Conservation (phyloP, 306 rosid species). For the Inga oerstediana region DNA sequence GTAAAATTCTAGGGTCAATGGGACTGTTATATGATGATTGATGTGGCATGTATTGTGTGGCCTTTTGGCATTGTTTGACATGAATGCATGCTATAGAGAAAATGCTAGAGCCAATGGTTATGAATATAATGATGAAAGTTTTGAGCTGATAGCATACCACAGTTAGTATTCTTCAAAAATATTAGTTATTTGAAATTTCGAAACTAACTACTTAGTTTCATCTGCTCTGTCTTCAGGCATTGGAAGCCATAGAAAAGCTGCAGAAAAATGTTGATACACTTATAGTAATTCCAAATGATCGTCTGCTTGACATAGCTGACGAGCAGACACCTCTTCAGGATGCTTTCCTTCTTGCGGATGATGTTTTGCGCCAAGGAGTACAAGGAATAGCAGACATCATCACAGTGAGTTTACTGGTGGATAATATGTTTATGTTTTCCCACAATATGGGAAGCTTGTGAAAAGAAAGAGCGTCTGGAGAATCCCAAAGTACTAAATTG, state of each 20-base stretch:
- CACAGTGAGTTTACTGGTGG: slow-evolving; percentile 60
- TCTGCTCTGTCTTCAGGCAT: slow-evolving; percentile 61
- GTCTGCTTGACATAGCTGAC: slow-evolving; percentile 92
- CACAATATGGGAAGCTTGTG: slow-evolving; percentile 2
- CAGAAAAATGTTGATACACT: slow-evolving; percentile 98
- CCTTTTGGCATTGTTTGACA: neutral
- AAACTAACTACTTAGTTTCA: slow-evolving; percentile 7
- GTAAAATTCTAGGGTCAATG: neutral
- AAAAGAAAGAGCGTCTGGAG: neutral
- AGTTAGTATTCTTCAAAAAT: neutral
- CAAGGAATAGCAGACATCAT: slow-evolving; percentile 98
- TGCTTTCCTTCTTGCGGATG: slow-evolving; percentile 94
- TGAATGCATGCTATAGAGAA: neutral
- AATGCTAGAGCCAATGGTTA: neutral
- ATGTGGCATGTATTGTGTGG: neutral
- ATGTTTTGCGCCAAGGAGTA: slow-evolving; percentile 95
- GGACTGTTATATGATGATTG: neutral
- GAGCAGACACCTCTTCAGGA: slow-evolving; percentile 93
- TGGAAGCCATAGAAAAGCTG: slow-evolving; percentile 92
- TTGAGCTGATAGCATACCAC: neutral
- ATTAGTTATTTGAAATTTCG: neutral
- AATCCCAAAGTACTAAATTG: slow-evolving; percentile 1
- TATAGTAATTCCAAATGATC: slow-evolving; percentile 95
- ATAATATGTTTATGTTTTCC: slow-evolving; percentile 10
- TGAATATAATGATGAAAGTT: neutral